Percentiles rank a stretch among this genome's conserved stretches.
Evolutionary conservation across 805 yeast species (phyloP).

Genomic region (Yarrowia phangngaensis): DNA sequence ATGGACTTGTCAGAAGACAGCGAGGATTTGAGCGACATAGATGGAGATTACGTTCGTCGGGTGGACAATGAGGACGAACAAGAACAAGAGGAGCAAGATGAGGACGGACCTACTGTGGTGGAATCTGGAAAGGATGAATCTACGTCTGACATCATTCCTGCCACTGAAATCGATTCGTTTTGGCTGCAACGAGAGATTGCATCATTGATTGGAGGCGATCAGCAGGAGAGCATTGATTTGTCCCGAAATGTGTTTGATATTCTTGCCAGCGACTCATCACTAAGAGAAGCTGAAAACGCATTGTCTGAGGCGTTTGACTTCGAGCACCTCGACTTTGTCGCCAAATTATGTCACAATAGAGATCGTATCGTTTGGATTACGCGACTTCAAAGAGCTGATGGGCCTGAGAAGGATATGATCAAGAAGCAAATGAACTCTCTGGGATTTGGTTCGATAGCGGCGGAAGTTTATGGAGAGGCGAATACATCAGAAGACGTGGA

Average conservation of each 20-base stretch:
- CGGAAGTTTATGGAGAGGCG: slow-evolving; percentile 36
- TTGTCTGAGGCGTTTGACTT: slow-evolving; percentile 52
- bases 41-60: slow-evolving; percentile 32
- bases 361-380: slow-evolving; percentile 54
- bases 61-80: slow-evolving; percentile 30
- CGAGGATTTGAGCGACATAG: slow-evolving; percentile 33
- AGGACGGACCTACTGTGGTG: slow-evolving; percentile 5
- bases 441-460: slow-evolving; percentile 44
- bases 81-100: slow-evolving; percentile 25
- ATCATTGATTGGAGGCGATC: slow-evolving; percentile 39
- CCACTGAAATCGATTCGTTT: slow-evolving; percentile 46
- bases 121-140: slow-evolving; percentile 2
- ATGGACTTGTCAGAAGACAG: slow-evolving; percentile 33
- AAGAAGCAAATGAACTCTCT: slow-evolving; percentile 45
- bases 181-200: slow-evolving; percentile 56
- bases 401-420: slow-evolving; percentile 41
- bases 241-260: slow-evolving; percentile 43
- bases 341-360: slow-evolving; percentile 50
- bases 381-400: slow-evolving; percentile 42
- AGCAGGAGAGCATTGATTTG: slow-evolving; percentile 43
- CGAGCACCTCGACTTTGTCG: slow-evolving; percentile 51
- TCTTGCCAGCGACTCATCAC: slow-evolving; percentile 42
- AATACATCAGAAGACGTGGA: slow-evolving; percentile 37
- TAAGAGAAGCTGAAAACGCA: slow-evolving; percentile 51
- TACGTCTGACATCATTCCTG: slow-evolving; percentile 34